A percentile compares a stretch with the other conserved stretches of the same genome.
These are phyloP conservation scores for Trematosphaeria pertusa DNA, from an alignment of 2,329 filamentous ascomycete species.

Conservation along the genomic window DNA sequence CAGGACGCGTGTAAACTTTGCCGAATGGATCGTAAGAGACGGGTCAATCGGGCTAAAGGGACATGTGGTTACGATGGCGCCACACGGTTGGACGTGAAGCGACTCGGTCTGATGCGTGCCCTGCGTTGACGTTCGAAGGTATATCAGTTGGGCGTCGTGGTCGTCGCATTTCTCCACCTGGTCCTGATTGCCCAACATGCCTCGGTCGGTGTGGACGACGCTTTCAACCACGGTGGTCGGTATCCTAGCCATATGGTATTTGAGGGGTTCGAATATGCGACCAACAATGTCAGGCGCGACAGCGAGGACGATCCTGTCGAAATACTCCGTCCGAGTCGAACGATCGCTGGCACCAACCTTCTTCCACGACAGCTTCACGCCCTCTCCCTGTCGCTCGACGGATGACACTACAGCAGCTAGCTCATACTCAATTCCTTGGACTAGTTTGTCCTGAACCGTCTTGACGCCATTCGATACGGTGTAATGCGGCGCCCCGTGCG, in stretches of 20 bases:
- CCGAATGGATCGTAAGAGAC: conserved; percentile 52
- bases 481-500: conserved; percentile 59
- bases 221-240: conserved; percentile 59
- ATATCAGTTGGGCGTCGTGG: conserved; percentile 36
- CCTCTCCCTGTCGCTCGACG: conserved; percentile 37
- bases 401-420: conserved; percentile 50
- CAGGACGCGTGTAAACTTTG: conserved; percentile 61
- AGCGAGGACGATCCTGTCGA: conserved; percentile 62
- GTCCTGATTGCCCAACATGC: conserved; percentile 14
- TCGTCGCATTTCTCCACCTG: neutral
- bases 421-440: conserved; percentile 51
- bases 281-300: conserved; percentile 63
- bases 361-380: conserved; percentile 48
- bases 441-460: conserved; percentile 57
- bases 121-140: conserved; percentile 42
- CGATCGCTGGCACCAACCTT: conserved; percentile 13
- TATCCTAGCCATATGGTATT: conserved; percentile 49
- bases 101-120: conserved; percentile 55
- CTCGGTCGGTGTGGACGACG: conserved; percentile 53
- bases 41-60: conserved; percentile 52
- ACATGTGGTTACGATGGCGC: conserved; percentile 61
- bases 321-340: conserved; percentile 41
- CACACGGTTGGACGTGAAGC: conserved; percentile 59
- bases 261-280: conserved; percentile 56
- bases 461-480: conserved; percentile 59